Conservation (phyloP, 768 basidiomycete species). For the Cubamyces sp. region DNA sequence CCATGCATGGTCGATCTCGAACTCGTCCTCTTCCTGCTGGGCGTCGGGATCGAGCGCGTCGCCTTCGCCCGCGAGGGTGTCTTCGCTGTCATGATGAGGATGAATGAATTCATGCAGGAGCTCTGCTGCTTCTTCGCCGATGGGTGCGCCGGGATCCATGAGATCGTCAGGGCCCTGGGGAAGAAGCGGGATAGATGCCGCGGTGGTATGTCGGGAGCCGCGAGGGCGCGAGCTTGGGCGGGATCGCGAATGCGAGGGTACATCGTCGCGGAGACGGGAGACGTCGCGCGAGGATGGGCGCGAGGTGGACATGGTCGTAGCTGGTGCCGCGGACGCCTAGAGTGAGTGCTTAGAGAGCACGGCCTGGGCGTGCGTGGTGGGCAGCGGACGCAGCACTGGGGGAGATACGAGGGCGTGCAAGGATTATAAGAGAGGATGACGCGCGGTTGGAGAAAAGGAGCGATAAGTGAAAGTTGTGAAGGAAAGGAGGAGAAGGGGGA, state of each 20-base stretch:
- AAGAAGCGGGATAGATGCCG: conserved; percentile 30
- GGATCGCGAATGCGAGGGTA: conserved; percentile 11
- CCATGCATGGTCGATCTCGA: conserved; percentile 26
- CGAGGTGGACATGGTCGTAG: conserved; percentile 2
- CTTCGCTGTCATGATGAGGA: conserved; percentile 40
- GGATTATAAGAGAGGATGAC: background rate
- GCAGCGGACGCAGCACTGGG: background rate
- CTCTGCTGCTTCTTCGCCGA: conserved; percentile 51
- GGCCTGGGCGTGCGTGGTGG: background rate
- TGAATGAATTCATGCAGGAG: conserved; percentile 51
- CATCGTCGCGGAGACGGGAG: conserved; percentile 14
- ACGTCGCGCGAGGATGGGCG: conserved; percentile 19
- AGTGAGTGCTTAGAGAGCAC: background rate
- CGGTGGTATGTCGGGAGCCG: conserved; percentile 29
- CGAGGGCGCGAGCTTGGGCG: conserved; percentile 25
- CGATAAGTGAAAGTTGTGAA: background rate
- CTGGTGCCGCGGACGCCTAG: background rate
- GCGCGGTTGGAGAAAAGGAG: background rate
- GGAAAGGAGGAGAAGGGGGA: background rate
- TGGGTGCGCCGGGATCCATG: conserved; percentile 51
- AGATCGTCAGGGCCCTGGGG: conserved; percentile 39
- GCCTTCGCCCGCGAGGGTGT: conserved; percentile 36
- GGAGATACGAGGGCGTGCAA: background rate
- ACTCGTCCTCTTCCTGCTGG: conserved; percentile 28
- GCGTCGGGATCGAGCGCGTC: conserved; percentile 15